Conservation (phyloP, 2,329 filamentous ascomycete species). For the Daldinia sp. region DNA sequence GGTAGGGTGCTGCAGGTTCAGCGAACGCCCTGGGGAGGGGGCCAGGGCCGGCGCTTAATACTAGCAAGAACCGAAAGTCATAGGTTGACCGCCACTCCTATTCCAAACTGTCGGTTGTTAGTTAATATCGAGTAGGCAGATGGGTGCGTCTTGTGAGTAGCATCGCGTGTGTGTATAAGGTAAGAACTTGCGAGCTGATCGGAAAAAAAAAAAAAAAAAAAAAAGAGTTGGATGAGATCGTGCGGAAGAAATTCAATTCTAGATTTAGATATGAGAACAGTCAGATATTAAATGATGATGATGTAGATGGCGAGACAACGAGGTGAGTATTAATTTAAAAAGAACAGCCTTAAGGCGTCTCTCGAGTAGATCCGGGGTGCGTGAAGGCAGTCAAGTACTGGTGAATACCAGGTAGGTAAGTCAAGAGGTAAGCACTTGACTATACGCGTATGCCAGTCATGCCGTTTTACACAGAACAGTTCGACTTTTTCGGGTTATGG, state of each 20-base stretch:
- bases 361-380: constrained; percentile 3
- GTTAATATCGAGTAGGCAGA: constrained; percentile 5
- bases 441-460: neutral
- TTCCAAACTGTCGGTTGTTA: constrained; percentile 42
- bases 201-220: neutral
- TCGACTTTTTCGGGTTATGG: neutral
- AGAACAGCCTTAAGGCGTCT: neutral
- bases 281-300: neutral
- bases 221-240: constrained; percentile 19
- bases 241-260: constrained; percentile 10
- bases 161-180: constrained; percentile 27
- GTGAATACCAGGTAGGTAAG: neutral
- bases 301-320: neutral
- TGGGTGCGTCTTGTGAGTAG: constrained; percentile 27
- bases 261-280: constrained; percentile 2
- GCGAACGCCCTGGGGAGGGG: constrained; percentile 27
- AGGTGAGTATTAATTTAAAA: neutral
- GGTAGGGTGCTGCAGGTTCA: constrained; percentile 36
- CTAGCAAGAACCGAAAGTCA: constrained; percentile 37
- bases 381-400: neutral
- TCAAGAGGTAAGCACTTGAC: constrained; percentile 4
- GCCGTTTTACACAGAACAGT: constrained; percentile 8
- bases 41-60: constrained; percentile 27
- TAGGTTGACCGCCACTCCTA: constrained; percentile 50
- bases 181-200: constrained; percentile 33